phyloP scores from a whole-genome alignment of 1,284 basidiomycete genomes.

The Leccinum cinnamomeum region DNA sequence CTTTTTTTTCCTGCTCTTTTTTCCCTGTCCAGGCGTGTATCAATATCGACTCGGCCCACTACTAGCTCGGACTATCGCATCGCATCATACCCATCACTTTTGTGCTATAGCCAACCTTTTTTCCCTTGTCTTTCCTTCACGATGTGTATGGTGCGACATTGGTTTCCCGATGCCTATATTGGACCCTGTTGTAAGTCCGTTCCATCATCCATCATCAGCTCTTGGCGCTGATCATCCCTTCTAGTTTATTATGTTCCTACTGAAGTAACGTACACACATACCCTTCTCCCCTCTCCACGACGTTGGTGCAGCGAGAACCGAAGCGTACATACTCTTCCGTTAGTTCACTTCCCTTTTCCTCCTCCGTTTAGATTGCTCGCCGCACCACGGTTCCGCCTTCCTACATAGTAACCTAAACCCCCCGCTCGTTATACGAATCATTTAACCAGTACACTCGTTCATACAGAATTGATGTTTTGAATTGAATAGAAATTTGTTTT shows the following conservation, averaged over 20 bases:
- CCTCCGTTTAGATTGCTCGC: conserved; percentile 26
- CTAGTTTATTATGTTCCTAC: conserved; percentile 31
- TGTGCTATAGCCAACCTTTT: conserved; percentile 30
- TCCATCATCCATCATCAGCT: background rate
- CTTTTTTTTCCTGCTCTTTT: background rate
- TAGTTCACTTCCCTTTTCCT: conserved; percentile 19
- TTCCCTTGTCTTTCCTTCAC: conserved; percentile 1
- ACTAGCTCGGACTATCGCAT: conserved; percentile 34
- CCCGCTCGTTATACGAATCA: conserved; percentile 28
- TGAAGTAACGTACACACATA: conserved; percentile 28
- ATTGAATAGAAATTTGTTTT: conserved; percentile 27
- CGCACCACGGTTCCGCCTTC: conserved; percentile 14
- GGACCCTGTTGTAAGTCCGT: conserved; percentile 30
- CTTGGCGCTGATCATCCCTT: conserved; percentile 13
- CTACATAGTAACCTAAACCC: conserved; percentile 26
- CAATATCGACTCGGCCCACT: conserved; percentile 36
- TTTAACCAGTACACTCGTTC: conserved; percentile 33
- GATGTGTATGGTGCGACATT: conserved; percentile 37
- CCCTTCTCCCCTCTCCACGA: conserved; percentile 9
- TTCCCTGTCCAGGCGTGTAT: conserved; percentile 26
- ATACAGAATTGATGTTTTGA: conserved; percentile 20
- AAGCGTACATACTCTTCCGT: conserved; percentile 23
- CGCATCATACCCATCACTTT: conserved; percentile 34
- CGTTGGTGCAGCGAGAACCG: conserved; percentile 24
- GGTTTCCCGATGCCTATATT: conserved; percentile 32